Evolutionary conservation across 257 asterid species (phyloP).

Genomic region (Buddleja alternifolia): DNA sequence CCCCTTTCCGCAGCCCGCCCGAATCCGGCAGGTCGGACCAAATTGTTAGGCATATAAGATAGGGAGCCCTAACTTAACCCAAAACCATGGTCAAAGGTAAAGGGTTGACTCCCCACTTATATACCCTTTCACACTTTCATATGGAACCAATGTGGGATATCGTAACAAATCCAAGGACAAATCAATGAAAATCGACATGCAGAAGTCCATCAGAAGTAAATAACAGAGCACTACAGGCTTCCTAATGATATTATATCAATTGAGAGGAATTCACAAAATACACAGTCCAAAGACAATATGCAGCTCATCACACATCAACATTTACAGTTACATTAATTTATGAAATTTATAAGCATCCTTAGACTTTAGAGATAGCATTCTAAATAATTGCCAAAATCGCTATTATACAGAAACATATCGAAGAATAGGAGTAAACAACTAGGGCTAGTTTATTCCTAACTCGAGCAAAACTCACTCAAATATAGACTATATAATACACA

Average conservation of each 20-base stretch:
- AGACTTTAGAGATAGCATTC: neutral
- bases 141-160: too few relatives aligned
- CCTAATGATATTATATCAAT: neutral
- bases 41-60: too few relatives aligned
- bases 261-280: neutral
- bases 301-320: neutral
- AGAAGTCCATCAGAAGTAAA: neutral
- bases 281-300: neutral
- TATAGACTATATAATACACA: too few relatives aligned
- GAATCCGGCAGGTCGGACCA: too few relatives aligned
- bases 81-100: too few relatives aligned
- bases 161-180: neutral
- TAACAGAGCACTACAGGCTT: neutral
- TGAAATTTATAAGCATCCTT: neutral
- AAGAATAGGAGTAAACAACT: neutral
- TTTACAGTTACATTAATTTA: neutral
- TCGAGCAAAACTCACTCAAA: neutral
- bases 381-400: too few relatives aligned
- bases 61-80: too few relatives aligned
- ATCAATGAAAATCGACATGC: neutral
- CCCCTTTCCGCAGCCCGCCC: too few relatives aligned
- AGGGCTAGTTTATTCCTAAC: neutral
- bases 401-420: neutral
- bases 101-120: too few relatives aligned
- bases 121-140: too few relatives aligned